These are phyloP conservation scores for Kodamaea sp. DNA, from an alignment of 1,139 yeast genomes.

Conservation along the genomic window DNA sequence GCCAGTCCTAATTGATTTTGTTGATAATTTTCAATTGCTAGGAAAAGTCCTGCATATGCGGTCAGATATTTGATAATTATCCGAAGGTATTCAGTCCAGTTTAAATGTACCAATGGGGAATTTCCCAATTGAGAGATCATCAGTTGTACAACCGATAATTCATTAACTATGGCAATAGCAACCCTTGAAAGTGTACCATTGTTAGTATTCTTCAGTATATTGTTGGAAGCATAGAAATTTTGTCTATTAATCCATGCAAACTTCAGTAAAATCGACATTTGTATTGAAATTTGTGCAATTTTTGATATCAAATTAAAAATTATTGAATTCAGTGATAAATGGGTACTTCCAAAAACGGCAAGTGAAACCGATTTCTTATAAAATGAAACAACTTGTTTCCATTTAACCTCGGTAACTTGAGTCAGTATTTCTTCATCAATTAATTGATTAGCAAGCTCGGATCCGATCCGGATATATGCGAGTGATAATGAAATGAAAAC, in stretches of 20 bases:
- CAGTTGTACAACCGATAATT: constrained; percentile 18
- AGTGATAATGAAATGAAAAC: constrained; percentile 25
- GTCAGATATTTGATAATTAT: constrained; percentile 34
- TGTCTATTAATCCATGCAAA: constrained; percentile 39
- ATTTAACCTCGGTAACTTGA: constrained; percentile 23
- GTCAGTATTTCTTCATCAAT: constrained; percentile 22
- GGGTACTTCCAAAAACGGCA: constrained; percentile 21
- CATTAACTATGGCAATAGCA: constrained; percentile 38
- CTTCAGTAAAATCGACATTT: constrained; percentile 40
- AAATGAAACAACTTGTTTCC: constrained; percentile 36
- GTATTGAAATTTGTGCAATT: constrained; percentile 32
- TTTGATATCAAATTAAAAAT: constrained; percentile 25
- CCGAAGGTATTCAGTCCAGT: constrained; percentile 35
- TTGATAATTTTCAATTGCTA: constrained; percentile 42
- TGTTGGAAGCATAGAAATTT: constrained; percentile 23
- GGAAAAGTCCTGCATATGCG: constrained; percentile 43
- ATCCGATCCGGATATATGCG: constrained; percentile 33
- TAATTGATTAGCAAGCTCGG: constrained; percentile 35
- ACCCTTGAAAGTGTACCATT: constrained; percentile 43
- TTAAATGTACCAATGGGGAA: constrained; percentile 15
- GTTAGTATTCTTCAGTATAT: constrained; percentile 29
- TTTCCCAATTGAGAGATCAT: constrained; percentile 4
- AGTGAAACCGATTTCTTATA: constrained; percentile 33
- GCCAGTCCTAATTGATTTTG: constrained; percentile 41
- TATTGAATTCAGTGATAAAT: constrained; percentile 5